Evolutionary conservation across 2,329 filamentous ascomycete genomes (phyloP).

Genomic region (Penicillium sp.): DNA sequence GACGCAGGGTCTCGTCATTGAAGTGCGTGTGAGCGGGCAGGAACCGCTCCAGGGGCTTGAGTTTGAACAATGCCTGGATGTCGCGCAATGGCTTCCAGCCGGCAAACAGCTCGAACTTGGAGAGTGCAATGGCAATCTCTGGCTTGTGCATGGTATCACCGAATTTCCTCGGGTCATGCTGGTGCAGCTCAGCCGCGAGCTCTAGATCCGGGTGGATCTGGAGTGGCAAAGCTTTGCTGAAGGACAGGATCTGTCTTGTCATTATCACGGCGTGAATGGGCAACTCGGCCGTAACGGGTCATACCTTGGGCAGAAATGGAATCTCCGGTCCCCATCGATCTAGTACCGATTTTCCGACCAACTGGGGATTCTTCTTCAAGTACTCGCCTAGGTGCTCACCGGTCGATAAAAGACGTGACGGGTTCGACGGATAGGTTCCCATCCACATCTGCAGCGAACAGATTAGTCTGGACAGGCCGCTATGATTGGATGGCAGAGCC

Average conservation of each 20-base stretch:
- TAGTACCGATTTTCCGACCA: slow-evolving; percentile 62
- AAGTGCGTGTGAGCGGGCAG: slow-evolving; percentile 51
- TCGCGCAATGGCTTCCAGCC: slow-evolving; percentile 66
- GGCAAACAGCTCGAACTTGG: slow-evolving; percentile 71
- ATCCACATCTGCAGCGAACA: slow-evolving; percentile 61
- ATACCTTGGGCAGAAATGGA: slow-evolving; percentile 68
- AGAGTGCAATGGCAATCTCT: slow-evolving; percentile 70
- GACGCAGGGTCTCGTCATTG: slow-evolving; percentile 57
- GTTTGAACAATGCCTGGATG: slow-evolving; percentile 57
- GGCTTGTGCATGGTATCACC: slow-evolving; percentile 75
- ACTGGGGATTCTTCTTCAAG: slow-evolving; percentile 60
- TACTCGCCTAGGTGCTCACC: slow-evolving; percentile 64
- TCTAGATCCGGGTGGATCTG: slow-evolving; percentile 72
- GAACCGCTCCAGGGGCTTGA: slow-evolving; percentile 56
- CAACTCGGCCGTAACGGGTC: too few species aligned
- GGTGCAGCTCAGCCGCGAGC: slow-evolving; percentile 62
- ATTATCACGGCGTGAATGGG: background rate
- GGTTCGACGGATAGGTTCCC: slow-evolving; percentile 70
- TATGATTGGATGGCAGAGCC: background rate
- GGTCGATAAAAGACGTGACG: slow-evolving; percentile 61
- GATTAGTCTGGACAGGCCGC: background rate
- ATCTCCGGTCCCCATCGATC: slow-evolving; percentile 63
- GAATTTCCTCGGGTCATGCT: slow-evolving; percentile 62
- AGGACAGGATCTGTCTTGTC: slow-evolving; percentile 60
- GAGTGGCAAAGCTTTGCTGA: slow-evolving; percentile 69